A percentile compares a stretch with the other conserved stretches of the same genome.
phyloP scores from a whole-genome alignment of 2,329 filamentous ascomycete genomes.

The Scedosporium dehoogii region DNA sequence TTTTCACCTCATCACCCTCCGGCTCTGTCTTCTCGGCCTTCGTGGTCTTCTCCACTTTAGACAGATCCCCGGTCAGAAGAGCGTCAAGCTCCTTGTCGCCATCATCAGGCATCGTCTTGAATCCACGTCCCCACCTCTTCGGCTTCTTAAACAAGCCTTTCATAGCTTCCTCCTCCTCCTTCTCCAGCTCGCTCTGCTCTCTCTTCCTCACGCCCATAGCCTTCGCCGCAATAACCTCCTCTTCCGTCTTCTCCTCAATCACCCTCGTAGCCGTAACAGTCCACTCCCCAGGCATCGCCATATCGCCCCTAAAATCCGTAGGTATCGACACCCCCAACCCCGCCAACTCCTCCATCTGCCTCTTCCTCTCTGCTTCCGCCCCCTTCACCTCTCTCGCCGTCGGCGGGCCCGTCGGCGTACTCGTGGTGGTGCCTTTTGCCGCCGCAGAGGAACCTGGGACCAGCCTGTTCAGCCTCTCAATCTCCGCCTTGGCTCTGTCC shows the following conservation, averaged over 20 bases:
- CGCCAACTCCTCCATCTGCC: slow-evolving; percentile 78
- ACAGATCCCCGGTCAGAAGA: slow-evolving; percentile 34
- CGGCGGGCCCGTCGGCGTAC: slow-evolving; percentile 3
- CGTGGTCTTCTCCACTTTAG: slow-evolving; percentile 11
- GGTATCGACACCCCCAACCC: slow-evolving; percentile 81
- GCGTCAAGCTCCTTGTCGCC: slow-evolving; percentile 52
- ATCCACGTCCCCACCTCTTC: slow-evolving; percentile 42
- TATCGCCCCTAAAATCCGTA: slow-evolving; percentile 63
- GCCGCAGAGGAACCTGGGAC: slow-evolving; percentile 36
- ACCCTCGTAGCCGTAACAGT: slow-evolving; percentile 57
- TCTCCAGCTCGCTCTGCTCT: slow-evolving; percentile 47
- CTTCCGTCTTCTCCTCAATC: slow-evolving; percentile 33
- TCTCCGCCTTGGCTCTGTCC: slow-evolving; percentile 71
- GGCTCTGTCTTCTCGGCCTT: slow-evolving; percentile 12
- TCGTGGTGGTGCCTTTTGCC: slow-evolving; percentile 7
- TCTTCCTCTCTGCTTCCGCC: slow-evolving; percentile 60
- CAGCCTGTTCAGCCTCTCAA: slow-evolving; percentile 75
- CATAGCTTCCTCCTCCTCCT: slow-evolving; percentile 50
- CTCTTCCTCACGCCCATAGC: slow-evolving; percentile 54
- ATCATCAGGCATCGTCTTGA: slow-evolving; percentile 35
- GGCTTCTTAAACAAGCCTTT: slow-evolving; percentile 51
- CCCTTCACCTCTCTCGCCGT: slow-evolving; percentile 15
- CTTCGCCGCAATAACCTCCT: slow-evolving; percentile 32
- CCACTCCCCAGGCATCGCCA: slow-evolving; percentile 89
- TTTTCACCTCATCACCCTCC: slow-evolving; percentile 19